Base-by-base conservation (phyloP, 441 rosid species). In the Populus trichocarpa region DNA sequence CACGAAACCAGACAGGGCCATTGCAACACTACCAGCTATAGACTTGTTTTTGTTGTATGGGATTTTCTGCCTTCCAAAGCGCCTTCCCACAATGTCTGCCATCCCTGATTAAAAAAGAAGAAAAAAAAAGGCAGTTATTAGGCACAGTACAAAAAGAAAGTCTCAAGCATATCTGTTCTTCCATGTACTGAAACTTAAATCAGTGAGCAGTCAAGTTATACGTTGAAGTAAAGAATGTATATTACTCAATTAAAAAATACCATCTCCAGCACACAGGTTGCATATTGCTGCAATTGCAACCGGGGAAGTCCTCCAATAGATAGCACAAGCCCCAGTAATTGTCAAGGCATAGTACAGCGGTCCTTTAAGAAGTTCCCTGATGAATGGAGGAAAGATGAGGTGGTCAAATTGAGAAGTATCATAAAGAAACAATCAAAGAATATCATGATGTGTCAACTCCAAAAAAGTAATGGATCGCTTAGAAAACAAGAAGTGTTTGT, bases 221-320 rank as follows among this genome's bases (percentile, higher is more conserved):
- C 22, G 25, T 67, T 7, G 33, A 63, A n/a, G 57, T 12, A 70
- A n/a, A 57, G 42, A 36, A 69, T 32, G 6, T 33, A 63, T 30
- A 82, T 23, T 73, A 70, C 9, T 67, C 6, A 70, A 72, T 77
- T 35, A 36, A 16, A 40, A 75, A 36, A 23, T 87, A 91, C 97
- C 99, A 87, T 96, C 99, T 87, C 98, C 99, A 63, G 97, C 95
- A 67, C 98, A 89, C 69, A 94, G 88, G 86, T 92, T 92, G 88
- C 91, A 94, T 78, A 92, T 75, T 75, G 90, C 90, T 12, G 97
- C 93, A 75, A 89, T 84, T 32, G 87, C 87, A 59, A 89, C 78
- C 1, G 99, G 98, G 57, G 98, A 90, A 80, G 89, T 85, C 82
- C 89, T 89, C 99, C 97, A 92, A 74, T 86, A 90, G 79, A 90